Evolutionary conservation across 495 filamentous ascomycete species (phyloP), one percentile per base, ranked within the genome.

Genomic region (Niebla homalea): DNA sequence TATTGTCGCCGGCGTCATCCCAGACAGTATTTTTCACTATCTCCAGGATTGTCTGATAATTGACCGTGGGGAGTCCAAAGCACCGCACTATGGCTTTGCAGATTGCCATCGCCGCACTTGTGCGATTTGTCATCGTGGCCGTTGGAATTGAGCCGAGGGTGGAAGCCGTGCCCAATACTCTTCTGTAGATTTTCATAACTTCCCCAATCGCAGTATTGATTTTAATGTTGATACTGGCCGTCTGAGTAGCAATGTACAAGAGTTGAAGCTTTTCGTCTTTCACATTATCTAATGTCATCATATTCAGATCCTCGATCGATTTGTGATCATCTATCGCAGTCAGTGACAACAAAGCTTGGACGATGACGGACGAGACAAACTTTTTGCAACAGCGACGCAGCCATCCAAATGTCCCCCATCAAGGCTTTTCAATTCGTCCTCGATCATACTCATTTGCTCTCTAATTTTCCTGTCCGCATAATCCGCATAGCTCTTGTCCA

Each of bases 211-310:
- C 60, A 37, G 57, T 20, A 19, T 62, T 57, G 36, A 62, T 50
- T 41, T 62, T 62, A 23, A 62, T 54, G 40, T 60, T 54, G 37
- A 62, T 59, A 25, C 46, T 42, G 2, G 46, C 45, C 8, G 57
- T 51, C 44, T 62, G 59, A 7, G 59, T 54, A 12, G 50, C 46
- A 29, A 62, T 53, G 52, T 60, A 58, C 48, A 54, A 36, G 41
- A 62, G 46, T 35, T 50, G 57, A 39, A 62, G 48, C 51, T 58
- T 60, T 38, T 62, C 55, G 18, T 50, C 51, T 29, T 49, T 51
- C 42, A 49, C 19, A 18, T 36, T 36, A 36, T 36, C 29, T n/a
- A 36, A 29, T 6, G 46, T 49, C 23, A 36, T 21, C 37, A 38
- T 12, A 15, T 29, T 11, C 3, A 49, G 46, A 10, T 20, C 1